These are phyloP conservation scores for Alternaria dauci DNA, from an alignment of 2,329 filamentous ascomycete species.

Conservation along the genomic window DNA sequence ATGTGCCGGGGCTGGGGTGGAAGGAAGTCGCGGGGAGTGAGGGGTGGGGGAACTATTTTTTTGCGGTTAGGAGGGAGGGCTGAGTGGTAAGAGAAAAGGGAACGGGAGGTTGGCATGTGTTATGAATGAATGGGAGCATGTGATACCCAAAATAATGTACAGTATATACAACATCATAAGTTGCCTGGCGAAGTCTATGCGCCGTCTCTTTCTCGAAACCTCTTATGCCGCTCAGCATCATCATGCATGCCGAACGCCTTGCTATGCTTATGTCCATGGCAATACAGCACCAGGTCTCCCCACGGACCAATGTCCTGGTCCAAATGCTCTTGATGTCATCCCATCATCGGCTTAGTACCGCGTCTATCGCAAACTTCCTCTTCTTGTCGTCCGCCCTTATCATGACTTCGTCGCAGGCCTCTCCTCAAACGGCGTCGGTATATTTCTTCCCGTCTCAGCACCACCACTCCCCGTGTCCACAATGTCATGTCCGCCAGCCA, in stretches of 20 bases:
- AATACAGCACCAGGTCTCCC: background rate
- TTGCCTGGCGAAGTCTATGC: background rate
- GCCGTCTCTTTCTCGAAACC: background rate
- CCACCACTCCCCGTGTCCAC: conserved; percentile 19
- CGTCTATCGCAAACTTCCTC: background rate
- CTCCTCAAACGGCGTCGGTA: conserved; percentile 41
- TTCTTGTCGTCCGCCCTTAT: background rate
- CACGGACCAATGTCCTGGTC: background rate
- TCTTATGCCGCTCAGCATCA: background rate
- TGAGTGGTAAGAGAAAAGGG: background rate
- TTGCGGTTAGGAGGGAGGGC: conserved; percentile 72
- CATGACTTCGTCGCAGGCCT: conserved; percentile 24
- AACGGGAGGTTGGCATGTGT: background rate
- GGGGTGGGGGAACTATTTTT: conserved; percentile 94
- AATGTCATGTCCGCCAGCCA: conserved; percentile 40
- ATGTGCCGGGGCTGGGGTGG: conserved; percentile 91
- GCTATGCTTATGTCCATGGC: background rate
- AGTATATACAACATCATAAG: conserved; percentile 9
- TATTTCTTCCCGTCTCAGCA: conserved; percentile 22
- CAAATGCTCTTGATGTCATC: background rate
- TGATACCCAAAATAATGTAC: conserved; percentile 21
- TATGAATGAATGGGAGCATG: background rate
- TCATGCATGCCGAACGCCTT: background rate
- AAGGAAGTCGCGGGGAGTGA: conserved; percentile 82
- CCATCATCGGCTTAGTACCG: background rate